Conservation (phyloP, 2,329 filamentous ascomycete genomes). For the Pezicula carpinea region DNA sequence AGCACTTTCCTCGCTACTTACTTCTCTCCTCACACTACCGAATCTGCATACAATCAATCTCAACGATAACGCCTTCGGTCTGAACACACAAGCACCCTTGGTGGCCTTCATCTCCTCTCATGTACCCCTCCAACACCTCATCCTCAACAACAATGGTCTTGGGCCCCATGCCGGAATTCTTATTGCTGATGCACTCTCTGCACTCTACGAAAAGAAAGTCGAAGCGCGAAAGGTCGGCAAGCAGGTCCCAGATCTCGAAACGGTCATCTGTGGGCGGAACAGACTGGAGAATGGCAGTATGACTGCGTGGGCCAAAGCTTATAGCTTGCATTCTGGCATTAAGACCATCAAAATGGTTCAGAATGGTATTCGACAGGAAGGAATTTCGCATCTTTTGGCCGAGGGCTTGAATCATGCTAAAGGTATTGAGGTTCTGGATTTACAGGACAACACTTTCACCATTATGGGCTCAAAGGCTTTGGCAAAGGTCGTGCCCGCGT, state of each 20-base stretch:
- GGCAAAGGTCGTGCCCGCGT: constrained; percentile 67
- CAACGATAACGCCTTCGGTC: constrained; percentile 95
- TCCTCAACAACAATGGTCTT: constrained; percentile 97
- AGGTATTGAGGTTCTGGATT: constrained; percentile 71
- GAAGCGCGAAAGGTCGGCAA: constrained; percentile 67
- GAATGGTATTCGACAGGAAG: constrained; percentile 93
- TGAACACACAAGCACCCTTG: constrained; percentile 89
- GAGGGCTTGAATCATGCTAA: constrained; percentile 71
- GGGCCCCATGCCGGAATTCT: constrained; percentile 86
- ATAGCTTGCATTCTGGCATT: constrained; percentile 75
- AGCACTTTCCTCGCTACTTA: constrained; percentile 80
- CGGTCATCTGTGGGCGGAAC: constrained; percentile 96
- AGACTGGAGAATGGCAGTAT: constrained; percentile 94
- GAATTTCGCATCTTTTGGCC: constrained; percentile 75
- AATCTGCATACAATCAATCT: constrained; percentile 89
- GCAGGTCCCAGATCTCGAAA: constrained; percentile 80
- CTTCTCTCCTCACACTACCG: constrained; percentile 78
- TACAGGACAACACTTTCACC: constrained; percentile 98
- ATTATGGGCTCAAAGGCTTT: constrained; percentile 73
- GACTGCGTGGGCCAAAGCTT: constrained; percentile 88
- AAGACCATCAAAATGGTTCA: constrained; percentile 95
- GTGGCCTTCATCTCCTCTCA: constrained; percentile 88
- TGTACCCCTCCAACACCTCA: constrained; percentile 85
- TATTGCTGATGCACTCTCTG: constrained; percentile 80
- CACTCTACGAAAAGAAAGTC: constrained; percentile 80